Percentiles rank a stretch among this genome's conserved stretches.
Evolutionary conservation across 371 early-diverging fungal genomes (phyloP).

Genomic region (Lichtheimia ornata): DNA sequence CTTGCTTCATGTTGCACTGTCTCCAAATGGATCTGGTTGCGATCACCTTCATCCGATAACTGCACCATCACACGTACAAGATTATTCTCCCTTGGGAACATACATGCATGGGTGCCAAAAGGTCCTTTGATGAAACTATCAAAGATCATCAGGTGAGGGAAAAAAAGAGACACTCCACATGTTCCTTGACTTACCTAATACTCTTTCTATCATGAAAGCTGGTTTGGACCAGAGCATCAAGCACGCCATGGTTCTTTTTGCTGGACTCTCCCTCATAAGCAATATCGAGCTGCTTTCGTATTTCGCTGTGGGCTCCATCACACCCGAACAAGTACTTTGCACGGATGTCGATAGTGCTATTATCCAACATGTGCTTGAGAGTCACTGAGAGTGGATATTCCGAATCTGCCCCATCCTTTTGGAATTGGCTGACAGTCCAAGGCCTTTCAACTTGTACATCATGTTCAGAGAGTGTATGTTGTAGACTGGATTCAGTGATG

Average conservation of each 20-base stretch:
- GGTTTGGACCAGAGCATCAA: constrained; percentile 43
- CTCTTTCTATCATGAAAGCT: constrained; percentile 39
- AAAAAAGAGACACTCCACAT: no score
- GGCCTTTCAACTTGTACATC: constrained; percentile 44
- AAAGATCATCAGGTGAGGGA: background rate
- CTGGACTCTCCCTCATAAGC: constrained; percentile 35
- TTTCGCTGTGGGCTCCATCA: constrained; percentile 48
- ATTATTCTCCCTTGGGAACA: constrained; percentile 46
- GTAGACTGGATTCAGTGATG: constrained; percentile 43
- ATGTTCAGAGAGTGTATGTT: constrained; percentile 25
- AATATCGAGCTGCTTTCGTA: constrained; percentile 33
- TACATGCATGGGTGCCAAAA: constrained; percentile 11
- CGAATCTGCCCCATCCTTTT: constrained; percentile 3
- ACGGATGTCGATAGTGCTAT: constrained; percentile 21
- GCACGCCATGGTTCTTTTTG: constrained; percentile 38
- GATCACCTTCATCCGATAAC: constrained; percentile 28
- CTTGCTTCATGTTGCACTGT: constrained; percentile 45
- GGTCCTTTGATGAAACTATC: constrained; percentile 5
- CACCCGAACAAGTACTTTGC: constrained; percentile 44
- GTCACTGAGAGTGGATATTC: constrained; percentile 34
- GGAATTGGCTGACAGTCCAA: constrained; percentile 24
- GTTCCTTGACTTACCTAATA: constrained; percentile 31
- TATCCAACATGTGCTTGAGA: constrained; percentile 30
- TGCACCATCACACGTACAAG: constrained; percentile 45
- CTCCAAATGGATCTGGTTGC: constrained; percentile 45